These are phyloP conservation scores for Paratinospora sagittata DNA, from an alignment of 164 flowering plant genomes.

Conservation along the genomic window DNA sequence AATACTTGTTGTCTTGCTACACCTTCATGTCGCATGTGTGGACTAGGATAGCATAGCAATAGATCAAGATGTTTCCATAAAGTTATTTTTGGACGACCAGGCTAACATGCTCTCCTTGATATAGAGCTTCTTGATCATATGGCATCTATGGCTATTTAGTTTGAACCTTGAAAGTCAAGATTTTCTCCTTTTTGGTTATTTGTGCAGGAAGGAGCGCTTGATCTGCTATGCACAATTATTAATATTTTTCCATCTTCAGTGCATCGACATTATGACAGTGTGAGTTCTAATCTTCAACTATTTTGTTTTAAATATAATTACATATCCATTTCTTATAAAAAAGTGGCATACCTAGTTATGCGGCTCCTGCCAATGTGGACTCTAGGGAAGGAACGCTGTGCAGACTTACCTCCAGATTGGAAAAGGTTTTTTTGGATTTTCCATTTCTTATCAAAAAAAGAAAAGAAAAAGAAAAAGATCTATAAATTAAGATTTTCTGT, in stretches of 20 bases:
- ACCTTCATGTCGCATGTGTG: neutral
- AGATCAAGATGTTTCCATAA: neutral
- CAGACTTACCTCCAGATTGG: too few species aligned
- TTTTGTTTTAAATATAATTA: neutral
- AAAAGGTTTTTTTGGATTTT: too few species aligned
- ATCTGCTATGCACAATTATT: conserved; percentile 45
- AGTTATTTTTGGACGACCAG: neutral
- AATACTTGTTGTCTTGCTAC: neutral
- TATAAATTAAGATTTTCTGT: neutral
- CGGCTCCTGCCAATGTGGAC: neutral
- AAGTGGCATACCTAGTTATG: neutral
- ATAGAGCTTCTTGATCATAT: neutral
- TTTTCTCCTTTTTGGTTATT: conserved; percentile 7
- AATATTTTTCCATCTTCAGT: conserved; percentile 55
- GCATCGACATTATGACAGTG: conserved; percentile 57
- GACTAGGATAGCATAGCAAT: neutral
- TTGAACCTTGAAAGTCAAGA: neutral
- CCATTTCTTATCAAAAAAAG: too few species aligned
- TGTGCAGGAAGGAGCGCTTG: conserved; percentile 64
- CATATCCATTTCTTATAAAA: neutral
- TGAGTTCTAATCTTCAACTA: conserved; percentile 30
- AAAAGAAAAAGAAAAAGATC: too few species aligned
- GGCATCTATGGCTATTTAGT: neutral
- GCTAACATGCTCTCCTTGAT: neutral
- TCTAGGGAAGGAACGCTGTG: neutral